Evolutionary conservation across 2,329 filamentous ascomycete genomes (phyloP).

Genomic region (Aspergillus udagawae): DNA sequence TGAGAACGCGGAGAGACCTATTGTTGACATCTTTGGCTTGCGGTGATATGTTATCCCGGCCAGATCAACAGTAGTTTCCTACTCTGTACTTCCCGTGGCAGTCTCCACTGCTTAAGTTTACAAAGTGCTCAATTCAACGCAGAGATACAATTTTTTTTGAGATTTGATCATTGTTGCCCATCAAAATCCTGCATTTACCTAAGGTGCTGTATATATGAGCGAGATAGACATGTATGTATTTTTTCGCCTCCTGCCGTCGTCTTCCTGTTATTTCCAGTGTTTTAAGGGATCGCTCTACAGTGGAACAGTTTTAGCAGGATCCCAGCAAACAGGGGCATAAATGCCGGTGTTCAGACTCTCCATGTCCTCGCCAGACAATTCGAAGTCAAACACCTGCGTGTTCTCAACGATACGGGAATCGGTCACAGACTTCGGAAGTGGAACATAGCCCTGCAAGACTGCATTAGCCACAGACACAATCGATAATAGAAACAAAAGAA

Average conservation of each 20-base stretch:
- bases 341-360: constrained; percentile 49
- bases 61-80: not conserved
- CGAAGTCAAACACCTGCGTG: constrained; percentile 56
- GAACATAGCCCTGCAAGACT: constrained; percentile 51
- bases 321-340: constrained; percentile 58
- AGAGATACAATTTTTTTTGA: not conserved
- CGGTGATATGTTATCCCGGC: constrained; percentile 32
- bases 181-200: not conserved
- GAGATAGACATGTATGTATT: not conserved
- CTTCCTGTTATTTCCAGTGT: not conserved
- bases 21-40: not conserved
- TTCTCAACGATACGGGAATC: constrained; percentile 60
- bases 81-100: too few relatives aligned
- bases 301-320: constrained; percentile 42
- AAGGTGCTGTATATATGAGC: not conserved
- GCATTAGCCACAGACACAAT: too few relatives aligned
- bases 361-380: constrained; percentile 57
- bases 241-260: not conserved
- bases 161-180: not conserved
- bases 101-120: too few relatives aligned
- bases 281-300: constrained; percentile 8
- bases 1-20: not conserved
- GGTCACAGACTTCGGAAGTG: constrained; percentile 60
- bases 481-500: not conserved
- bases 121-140: not conserved